Evolutionary conservation across 257 asterid species (phyloP).

Genomic region (Striga asiatica): DNA sequence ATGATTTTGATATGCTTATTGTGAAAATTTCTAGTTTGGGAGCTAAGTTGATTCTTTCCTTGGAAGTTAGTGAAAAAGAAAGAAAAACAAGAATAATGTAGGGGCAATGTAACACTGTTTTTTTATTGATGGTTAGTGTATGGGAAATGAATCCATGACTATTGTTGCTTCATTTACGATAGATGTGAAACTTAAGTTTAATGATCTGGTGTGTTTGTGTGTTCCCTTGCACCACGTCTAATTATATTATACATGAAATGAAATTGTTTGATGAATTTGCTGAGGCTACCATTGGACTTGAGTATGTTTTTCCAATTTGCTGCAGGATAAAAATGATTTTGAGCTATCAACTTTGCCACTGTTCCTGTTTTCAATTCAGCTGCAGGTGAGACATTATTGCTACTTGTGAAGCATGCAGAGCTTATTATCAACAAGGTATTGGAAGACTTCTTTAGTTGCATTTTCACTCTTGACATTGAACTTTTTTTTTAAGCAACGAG

Average conservation of each 20-base stretch:
- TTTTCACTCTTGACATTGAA: too few species aligned
- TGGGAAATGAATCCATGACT: not conserved
- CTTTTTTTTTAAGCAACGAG: too few species aligned
- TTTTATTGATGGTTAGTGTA: not conserved
- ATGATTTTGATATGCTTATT: not conserved
- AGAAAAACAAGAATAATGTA: not conserved
- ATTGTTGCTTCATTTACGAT: not conserved
- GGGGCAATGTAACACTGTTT: too few species aligned
- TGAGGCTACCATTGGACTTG: constrained; percentile 2
- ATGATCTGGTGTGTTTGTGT: not conserved
- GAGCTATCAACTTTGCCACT: constrained; percentile 85
- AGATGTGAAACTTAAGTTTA: not conserved
- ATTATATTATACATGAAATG: not conserved
- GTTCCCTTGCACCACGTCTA: not conserved
- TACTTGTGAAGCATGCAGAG: constrained; percentile 91
- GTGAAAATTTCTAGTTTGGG: not conserved
- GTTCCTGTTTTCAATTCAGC: constrained; percentile 92
- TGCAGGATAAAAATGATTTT: constrained; percentile 93
- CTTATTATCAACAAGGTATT: constrained; percentile 87
- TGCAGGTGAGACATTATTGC: constrained; percentile 86
- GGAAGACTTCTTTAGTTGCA: too few species aligned
- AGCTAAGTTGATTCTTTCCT: not conserved
- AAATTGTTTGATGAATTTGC: not conserved
- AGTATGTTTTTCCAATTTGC: constrained; percentile 15
- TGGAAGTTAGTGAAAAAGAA: not conserved